Evolutionary conservation across 2,329 filamentous ascomycete species (phyloP), one percentile per base, ranked within the genome.

Genomic region (Fusarium sp.): DNA sequence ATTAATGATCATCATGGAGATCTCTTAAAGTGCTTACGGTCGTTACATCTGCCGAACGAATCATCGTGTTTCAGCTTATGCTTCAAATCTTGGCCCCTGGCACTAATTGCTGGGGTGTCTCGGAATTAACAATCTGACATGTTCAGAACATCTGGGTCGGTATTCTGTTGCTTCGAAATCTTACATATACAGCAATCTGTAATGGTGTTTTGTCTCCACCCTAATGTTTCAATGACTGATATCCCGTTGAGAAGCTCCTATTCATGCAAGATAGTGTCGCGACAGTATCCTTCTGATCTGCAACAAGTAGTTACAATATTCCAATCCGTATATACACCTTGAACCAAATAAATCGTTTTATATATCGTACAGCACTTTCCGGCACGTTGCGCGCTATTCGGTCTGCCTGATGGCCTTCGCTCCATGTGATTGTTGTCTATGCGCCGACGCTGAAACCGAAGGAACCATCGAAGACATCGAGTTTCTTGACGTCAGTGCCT

Each of bases 381-480:
- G 17, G 46, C 21, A 56, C 55, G 33, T 67, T 38, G 49, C 57
- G 45, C 42, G 45, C 58, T 44, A 39, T 34, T 17, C 26, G 40
- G 36, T 46, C 44, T 46, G 22, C 33, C 31, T 21, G 47, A 49
- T 51, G 14, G 44, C 42, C 31, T 31, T 44, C 21, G 42, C 31
- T 47, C 19, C 42, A 19, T 19, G 15, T 28, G n/a, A 40, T n/a
- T 40, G 17, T 19, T 52, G 31, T 50, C 57, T 70, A 80, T 46
- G 77, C 76, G 7, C 85, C 87, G 11, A 89, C 83, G 67, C 85
- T 86, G 70, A 89, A 88, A 9, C 87, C 86, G 75, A 87, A 88
- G 0, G 86, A 87, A 4, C 87, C 87, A 55, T 89, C 87, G 74
- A 88, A 89, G 2, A 87, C 77, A 57, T 88, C 85, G n/a, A 84